Evolutionary conservation across 352 stramenopile genomes (phyloP), one percentile per base, ranked within the genome.

Genomic region (Phytopythium ostracodes): DNA sequence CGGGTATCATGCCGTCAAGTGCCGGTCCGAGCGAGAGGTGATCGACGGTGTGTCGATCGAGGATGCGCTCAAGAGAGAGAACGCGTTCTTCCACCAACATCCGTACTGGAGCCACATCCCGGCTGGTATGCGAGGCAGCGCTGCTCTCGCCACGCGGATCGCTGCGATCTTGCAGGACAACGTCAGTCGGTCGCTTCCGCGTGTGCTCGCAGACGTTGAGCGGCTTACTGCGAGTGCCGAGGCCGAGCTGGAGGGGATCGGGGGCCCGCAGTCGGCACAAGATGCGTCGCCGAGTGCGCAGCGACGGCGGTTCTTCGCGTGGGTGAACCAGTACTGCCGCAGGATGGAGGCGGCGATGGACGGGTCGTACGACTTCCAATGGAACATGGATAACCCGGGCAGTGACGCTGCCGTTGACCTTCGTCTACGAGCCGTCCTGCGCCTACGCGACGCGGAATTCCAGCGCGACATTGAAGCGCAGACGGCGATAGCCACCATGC

Each of bases 1-100:
- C 17, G 83, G 84, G 5, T 96, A 95, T 61, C 88, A 96, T 59
- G 87, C 91, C 15, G 77, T 95, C 22, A 96, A 95, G 69, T 92
- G 84, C 42, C 75, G 88, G 17, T 87, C 76, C 33, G 87, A 96
- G 59, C 75, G 73, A 4, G 82, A 84, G 35, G 66, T 95, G 54
- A 68, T 77, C 35, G 69, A 80, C 17, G 72, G 76, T 14, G 67
- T 83, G 40, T 84, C 63, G 10, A 83, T 96, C 35, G 66, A 88
- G 17, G 64, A 88, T n/a, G 81, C 75, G 0, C 36, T 85, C 4
- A 36, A 55, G n/a, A 67, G 77, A 18, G 88, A 96, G 74, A 44
- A 71, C n/a, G 52, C 58, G 35, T 97, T 91, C 46, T 85, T 85
- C 49, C 15, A 46, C 17, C 42, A 70, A 9, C 78, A 85, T 54